Evolutionary conservation across 2,329 filamentous ascomycete species (phyloP), one percentile per base, ranked within the genome.

Genomic region (Coniochaeta sp.): DNA sequence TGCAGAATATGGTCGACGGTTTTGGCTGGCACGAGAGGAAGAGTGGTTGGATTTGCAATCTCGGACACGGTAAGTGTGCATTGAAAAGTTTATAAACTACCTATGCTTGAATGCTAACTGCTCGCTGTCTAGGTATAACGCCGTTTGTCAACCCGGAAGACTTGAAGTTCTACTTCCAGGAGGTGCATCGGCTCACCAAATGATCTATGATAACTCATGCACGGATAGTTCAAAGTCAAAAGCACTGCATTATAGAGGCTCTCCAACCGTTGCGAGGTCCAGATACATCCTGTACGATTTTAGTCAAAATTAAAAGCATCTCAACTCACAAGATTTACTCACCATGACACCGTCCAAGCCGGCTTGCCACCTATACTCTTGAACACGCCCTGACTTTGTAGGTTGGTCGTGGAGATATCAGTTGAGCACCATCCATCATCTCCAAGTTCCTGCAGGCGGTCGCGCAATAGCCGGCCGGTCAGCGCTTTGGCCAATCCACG

Each of bases 1-100:
- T 97, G 8, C 82, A 93, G 74, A 81, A 87, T 55, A 96, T 97
- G 89, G 91, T 96, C 1, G 78, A 87, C 63, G 93, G 93, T 0
- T 99, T 98, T 70, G 81, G 82, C 62, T 86, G 85, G 72, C 76
- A 77, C 6, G 86, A 87, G 63, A 89, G 89, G 59, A 93, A 92
- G 75, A 87, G 93, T 73, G 91, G 93, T 44, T 99, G 95, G 93
- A 98, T 99, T 67, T 91, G 90, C 56, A 99, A 99, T 73, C 81
- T 99, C 63, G 95, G 95, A 9, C 95, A 99, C 72, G 95, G 95
- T 90, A 82, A 70, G 86, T 60, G 54, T 58, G n/a, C 5, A 43
- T 11, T 50, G 19, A 54, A 22, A 59, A 63, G 16, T 44, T 38
- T 56, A 58, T 43, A 38, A 61, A 66, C 70, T 58, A 69, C 66